These are phyloP conservation scores for Fraxinus greggii DNA, from an alignment of 305 asterid species.

Conservation along the genomic window DNA sequence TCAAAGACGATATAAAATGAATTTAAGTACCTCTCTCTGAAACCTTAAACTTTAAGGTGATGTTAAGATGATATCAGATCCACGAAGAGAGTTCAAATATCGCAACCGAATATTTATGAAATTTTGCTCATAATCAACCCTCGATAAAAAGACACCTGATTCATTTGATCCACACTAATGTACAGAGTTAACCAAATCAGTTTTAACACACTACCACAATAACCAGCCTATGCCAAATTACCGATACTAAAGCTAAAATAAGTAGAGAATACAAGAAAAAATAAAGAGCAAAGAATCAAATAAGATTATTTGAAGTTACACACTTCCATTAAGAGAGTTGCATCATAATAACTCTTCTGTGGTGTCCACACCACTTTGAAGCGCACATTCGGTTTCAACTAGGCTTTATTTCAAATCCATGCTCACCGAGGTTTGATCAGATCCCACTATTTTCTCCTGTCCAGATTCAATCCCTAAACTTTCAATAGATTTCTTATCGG, in stretches of 20 bases:
- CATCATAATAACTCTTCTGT: background rate
- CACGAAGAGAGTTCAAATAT: background rate
- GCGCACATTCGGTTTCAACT: background rate
- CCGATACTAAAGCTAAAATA: background rate
- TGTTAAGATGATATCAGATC: background rate
- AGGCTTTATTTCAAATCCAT: background rate
- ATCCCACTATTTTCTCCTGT: slow-evolving; percentile 41
- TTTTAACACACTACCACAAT: slow-evolving; percentile 6
- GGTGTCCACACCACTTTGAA: background rate
- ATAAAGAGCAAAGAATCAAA: background rate
- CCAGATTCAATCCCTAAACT: slow-evolving; percentile 41
- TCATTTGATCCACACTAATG: background rate
- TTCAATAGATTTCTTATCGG: slow-evolving; percentile 40
- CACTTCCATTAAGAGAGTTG: background rate
- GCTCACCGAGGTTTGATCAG: slow-evolving; percentile 65
- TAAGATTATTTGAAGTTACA: slow-evolving; percentile 3
- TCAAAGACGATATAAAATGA: background rate
- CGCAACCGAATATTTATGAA: background rate
- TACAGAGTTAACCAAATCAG: background rate
- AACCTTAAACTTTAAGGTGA: background rate
- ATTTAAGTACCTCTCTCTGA: background rate
- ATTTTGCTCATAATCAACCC: background rate
- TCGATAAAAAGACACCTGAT: background rate
- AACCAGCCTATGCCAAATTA: background rate
- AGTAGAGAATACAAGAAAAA: slow-evolving; percentile 1